Evolutionary conservation across 352 stramenopile genomes (phyloP).

Genomic region (Phytophthora pinifolia): DNA sequence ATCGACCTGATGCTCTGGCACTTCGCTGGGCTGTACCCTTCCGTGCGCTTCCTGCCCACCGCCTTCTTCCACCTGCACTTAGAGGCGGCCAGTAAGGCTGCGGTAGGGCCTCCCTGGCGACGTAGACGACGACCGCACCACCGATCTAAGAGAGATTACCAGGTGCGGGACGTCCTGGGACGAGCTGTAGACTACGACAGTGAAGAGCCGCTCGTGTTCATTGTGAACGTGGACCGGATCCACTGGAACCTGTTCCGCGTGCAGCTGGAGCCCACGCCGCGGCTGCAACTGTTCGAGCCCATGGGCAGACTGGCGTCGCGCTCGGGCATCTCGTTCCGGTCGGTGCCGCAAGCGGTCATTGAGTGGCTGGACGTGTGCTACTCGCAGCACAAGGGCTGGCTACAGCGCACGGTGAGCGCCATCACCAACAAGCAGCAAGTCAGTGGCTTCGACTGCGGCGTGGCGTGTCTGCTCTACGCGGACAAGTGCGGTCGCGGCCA

Average conservation of each 20-base stretch:
- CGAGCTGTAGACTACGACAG: conserved; percentile 56
- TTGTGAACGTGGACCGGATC: conserved; percentile 77
- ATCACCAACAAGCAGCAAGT: conserved; percentile 87
- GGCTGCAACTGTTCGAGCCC: conserved; percentile 89
- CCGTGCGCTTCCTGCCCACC: conserved; percentile 81
- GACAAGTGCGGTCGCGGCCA: conserved; percentile 79
- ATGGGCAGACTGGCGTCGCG: conserved; percentile 73
- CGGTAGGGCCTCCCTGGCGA: conserved; percentile 13
- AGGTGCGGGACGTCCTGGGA: conserved; percentile 75
- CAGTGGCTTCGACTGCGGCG: conserved; percentile 89
- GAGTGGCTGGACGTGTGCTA: conserved; percentile 86
- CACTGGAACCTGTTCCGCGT: conserved; percentile 91
- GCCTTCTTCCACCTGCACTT: conserved; percentile 81
- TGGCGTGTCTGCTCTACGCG: conserved; percentile 87
- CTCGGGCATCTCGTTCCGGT: conserved; percentile 67
- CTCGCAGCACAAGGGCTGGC: conserved; percentile 60
- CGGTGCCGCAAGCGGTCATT: conserved; percentile 75
- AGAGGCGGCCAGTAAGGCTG: conserved; percentile 17
- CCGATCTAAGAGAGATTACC: conserved; percentile 23
- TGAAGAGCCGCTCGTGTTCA: conserved; percentile 72
- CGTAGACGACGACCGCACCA: conserved; percentile 10
- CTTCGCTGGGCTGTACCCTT: conserved; percentile 69
- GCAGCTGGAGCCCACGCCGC: conserved; percentile 56
- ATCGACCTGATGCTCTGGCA: conserved; percentile 87
- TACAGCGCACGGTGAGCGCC: conserved; percentile 55